These are phyloP conservation scores for Beauveria varroae DNA, from an alignment of 2,329 filamentous ascomycete genomes.

Conservation along the genomic window DNA sequence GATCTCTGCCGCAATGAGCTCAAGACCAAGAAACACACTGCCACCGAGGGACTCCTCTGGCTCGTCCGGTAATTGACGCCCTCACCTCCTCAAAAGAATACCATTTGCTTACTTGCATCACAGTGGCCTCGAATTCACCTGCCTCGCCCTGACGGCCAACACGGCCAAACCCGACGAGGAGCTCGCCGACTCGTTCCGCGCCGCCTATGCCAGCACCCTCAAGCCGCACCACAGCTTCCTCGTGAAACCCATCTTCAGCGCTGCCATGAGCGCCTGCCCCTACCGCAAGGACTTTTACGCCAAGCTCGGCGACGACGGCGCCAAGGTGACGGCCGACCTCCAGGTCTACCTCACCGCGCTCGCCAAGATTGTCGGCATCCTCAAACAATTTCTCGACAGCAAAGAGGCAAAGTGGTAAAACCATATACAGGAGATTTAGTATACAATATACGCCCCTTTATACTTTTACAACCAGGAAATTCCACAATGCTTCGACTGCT, in stretches of 20 bases:
- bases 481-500: background rate
- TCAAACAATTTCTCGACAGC: constrained; percentile 52
- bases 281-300: constrained; percentile 90
- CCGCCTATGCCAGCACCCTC: constrained; percentile 76
- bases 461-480: background rate
- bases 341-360: constrained; percentile 67
- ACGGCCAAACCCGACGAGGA: constrained; percentile 60
- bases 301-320: constrained; percentile 67
- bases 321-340: constrained; percentile 57
- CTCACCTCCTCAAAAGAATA: too few relatives aligned
- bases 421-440: background rate
- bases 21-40: constrained; percentile 79
- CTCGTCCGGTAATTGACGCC: constrained; percentile 58
- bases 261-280: constrained; percentile 87
- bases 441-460: background rate
- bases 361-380: constrained; percentile 69
- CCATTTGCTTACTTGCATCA: too few relatives aligned
- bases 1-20: constrained; percentile 79
- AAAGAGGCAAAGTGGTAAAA: constrained; percentile 52
- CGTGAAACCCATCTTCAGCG: constrained; percentile 84
- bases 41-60: constrained; percentile 88
- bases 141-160: constrained; percentile 74
- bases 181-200: constrained; percentile 78
- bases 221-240: constrained; percentile 88
- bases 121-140: constrained; percentile 91